Conservation (phyloP, 1,284 basidiomycete genomes). For the Heliocybe sulcata region DNA sequence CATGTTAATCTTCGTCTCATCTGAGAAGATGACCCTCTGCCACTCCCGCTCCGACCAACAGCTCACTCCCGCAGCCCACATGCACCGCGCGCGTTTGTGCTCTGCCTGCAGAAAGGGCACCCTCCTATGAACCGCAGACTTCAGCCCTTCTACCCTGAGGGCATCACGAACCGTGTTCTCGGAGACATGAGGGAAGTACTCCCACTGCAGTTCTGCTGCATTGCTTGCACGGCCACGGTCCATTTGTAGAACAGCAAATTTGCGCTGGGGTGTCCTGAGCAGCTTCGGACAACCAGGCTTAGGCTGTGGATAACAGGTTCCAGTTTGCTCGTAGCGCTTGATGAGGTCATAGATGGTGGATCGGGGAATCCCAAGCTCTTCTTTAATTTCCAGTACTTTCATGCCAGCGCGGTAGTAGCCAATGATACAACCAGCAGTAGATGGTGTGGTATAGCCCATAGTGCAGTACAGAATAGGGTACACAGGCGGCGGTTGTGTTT, state of each 20-base stretch:
- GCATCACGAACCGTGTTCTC: neutral
- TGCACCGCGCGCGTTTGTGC: slow-evolving; percentile 12
- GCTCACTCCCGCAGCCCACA: slow-evolving; percentile 15
- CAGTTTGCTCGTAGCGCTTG: neutral
- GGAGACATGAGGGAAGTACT: neutral
- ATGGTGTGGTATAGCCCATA: neutral
- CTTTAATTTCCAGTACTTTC: neutral
- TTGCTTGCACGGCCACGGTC: neutral
- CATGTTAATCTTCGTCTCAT: slow-evolving; percentile 24
- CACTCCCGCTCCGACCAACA: slow-evolving; percentile 22
- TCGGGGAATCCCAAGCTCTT: neutral
- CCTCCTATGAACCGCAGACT: slow-evolving; percentile 5
- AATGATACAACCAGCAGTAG: neutral
- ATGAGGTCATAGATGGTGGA: neutral
- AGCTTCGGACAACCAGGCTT: neutral
- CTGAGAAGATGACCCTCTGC: slow-evolving; percentile 20
- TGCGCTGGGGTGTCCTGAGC: neutral
- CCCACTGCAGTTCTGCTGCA: neutral
- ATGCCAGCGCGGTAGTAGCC: neutral
- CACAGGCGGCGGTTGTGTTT: no score
- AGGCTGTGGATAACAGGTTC: neutral
- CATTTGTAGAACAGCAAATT: neutral
- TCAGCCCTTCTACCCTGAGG: neutral
- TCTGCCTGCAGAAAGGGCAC: slow-evolving; percentile 9
- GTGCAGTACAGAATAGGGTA: no score